A percentile compares a stretch with the other conserved stretches of the same genome.
phyloP scores from a whole-genome alignment of 2,329 filamentous ascomycete species.

The Nemania abortiva region DNA sequence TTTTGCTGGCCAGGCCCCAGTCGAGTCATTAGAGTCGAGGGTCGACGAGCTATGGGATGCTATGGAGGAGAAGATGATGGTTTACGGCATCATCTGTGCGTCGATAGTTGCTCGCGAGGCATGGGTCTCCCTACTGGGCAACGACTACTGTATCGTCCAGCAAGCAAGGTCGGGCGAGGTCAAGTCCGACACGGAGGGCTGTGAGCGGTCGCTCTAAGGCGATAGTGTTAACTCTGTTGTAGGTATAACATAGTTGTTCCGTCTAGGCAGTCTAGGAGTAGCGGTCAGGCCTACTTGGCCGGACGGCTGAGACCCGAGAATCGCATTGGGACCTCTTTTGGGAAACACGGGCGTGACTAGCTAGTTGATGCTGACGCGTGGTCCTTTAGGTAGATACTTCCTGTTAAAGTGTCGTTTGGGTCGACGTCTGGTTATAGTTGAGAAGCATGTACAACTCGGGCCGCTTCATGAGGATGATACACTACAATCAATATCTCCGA shows the following conservation, averaged over 20 bases:
- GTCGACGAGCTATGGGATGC: not conserved
- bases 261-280: constrained; percentile 16
- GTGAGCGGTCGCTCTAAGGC: constrained; percentile 1
- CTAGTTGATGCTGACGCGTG: not conserved
- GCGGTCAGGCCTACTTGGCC: constrained; percentile 22
- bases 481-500: constrained; percentile 7
- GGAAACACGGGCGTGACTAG: not conserved
- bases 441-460: constrained; percentile 17
- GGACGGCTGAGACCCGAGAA: constrained; percentile 22
- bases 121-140: constrained; percentile 3
- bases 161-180: not conserved
- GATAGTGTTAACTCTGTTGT: constrained; percentile 10
- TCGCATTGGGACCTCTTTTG: constrained; percentile 4
- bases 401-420: not conserved
- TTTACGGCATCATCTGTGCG: constrained; percentile 16
- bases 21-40: constrained; percentile 13
- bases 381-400: not conserved
- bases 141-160: not conserved
- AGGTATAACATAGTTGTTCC: not conserved
- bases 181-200: not conserved
- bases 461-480: constrained; percentile 6
- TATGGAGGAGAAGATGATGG: constrained; percentile 14
- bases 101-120: constrained; percentile 12
- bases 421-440: not conserved
- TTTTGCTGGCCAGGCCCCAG: constrained; percentile 7